Conservation (phyloP, 2,329 filamentous ascomycete species). For the Gaeumannomyces tritici region DNA sequence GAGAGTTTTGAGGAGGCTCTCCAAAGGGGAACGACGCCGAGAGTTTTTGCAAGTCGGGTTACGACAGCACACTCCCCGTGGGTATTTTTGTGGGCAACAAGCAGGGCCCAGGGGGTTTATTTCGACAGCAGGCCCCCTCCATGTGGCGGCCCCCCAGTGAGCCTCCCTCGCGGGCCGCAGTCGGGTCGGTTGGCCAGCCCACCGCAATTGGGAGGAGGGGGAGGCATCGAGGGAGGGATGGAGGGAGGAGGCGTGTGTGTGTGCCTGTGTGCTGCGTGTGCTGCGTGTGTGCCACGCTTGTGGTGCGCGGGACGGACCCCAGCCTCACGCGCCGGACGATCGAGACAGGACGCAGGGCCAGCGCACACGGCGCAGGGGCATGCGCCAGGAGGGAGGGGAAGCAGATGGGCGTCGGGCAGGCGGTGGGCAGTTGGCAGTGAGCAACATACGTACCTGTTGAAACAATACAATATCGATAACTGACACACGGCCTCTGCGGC, state of each 20-base stretch:
- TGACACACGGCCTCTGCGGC: constrained; percentile 29
- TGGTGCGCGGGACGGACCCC: background rate
- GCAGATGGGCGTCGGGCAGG: background rate
- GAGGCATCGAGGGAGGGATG: background rate
- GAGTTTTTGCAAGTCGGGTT: background rate
- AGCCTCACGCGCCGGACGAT: background rate
- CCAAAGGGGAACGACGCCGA: background rate
- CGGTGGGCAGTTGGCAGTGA: background rate
- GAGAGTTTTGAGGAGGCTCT: background rate
- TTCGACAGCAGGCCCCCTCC: background rate
- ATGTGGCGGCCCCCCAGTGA: background rate
- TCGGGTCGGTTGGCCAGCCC: background rate
- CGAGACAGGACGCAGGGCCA: background rate
- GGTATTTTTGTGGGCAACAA: background rate
- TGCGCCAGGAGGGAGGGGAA: background rate
- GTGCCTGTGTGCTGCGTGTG: background rate
- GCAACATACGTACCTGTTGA: constrained; percentile 3
- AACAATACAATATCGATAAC: constrained; percentile 5
- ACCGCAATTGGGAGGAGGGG: background rate
- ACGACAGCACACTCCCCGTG: background rate
- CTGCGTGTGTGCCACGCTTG: background rate
- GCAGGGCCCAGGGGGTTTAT: background rate
- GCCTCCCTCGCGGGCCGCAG: background rate
- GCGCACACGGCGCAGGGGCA: background rate
- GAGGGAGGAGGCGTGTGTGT: background rate